Base-by-base conservation (phyloP, 169 alveolate genomes). In the Gregarina niphandrodes region DNA sequence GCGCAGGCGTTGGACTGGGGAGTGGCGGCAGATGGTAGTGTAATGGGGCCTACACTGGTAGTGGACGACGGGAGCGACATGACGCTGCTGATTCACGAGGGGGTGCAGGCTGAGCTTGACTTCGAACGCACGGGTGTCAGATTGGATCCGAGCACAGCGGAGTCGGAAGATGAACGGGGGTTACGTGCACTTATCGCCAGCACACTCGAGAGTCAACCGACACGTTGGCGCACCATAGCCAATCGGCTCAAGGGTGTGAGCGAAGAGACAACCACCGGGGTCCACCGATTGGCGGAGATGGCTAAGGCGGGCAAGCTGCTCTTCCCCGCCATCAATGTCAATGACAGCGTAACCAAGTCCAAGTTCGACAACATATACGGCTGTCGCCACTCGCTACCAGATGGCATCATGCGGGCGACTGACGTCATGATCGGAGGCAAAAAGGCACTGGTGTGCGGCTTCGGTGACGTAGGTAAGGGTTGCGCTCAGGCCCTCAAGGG, bases 231-330 rank as follows among this genome's bases (percentile, higher is more conserved):
- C 41, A 70, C 69, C 35, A 68, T 82, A 64, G 80, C 88, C 3
- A 70, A 62, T 41, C 53, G 59, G 37, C 61, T 82, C 42, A 64
- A 67, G 43, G 98, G 98, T 13, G 91, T 84, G 37, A 74, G 93
- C 34, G 98, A 91, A 64, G 97, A 91, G 62, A 91, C 98, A 36
- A 91, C 98, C 29, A 85, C 96, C 22, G 98, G 98, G 11, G 93
- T 91, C 31, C 78, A 79, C 53, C 77, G 91, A 45, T 72, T 87
- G 47, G 61, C 74, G 32, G 69, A 77, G 57, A 68, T 82, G 76
- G 82, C 82, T 4, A 68, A 62, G 22, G 66, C 61, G 37, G 71
- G 77, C 3, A 80, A 75, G 45, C 73, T 87, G 31, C 75, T 84
- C 37, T 76, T 82, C 78, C 85, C 95, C 20, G 95, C 94, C 35